Evolutionary conservation across 495 filamentous ascomycete genomes (phyloP).

Genomic region (Oidiodendron maius): DNA sequence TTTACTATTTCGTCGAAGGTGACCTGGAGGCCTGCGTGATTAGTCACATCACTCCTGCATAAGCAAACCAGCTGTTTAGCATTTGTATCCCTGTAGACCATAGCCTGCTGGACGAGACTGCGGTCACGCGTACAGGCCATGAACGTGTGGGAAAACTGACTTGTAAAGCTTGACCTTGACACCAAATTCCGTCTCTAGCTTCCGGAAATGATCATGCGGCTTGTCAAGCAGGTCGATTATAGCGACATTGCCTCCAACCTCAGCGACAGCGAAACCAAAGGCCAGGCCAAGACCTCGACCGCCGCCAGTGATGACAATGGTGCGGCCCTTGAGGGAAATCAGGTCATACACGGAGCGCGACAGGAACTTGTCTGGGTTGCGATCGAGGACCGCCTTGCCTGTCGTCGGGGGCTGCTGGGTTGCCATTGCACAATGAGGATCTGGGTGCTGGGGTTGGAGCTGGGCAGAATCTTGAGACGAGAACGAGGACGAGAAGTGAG

Average conservation of each 20-base stretch:
- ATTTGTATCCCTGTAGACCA: neutral
- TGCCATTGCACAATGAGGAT: too few relatives aligned
- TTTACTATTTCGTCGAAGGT: slow-evolving; percentile 18
- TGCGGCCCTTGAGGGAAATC: slow-evolving; percentile 43
- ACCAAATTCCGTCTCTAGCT: slow-evolving; percentile 15
- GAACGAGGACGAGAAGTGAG: too few relatives aligned
- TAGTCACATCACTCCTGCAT: slow-evolving; percentile 11
- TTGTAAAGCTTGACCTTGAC: slow-evolving; percentile 18
- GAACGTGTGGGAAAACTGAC: neutral
- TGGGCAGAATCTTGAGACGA: too few relatives aligned
- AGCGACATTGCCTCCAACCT: slow-evolving; percentile 43
- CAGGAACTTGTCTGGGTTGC: neutral
- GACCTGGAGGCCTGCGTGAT: slow-evolving; percentile 3
- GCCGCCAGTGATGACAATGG: slow-evolving; percentile 44
- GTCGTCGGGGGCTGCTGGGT: neutral
- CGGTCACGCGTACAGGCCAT: neutral
- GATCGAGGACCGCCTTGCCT: neutral
- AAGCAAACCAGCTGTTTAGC: neutral
- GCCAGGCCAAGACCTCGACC: slow-evolving; percentile 43
- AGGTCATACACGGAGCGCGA: neutral
- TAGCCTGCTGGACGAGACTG: neutral
- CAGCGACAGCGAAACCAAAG: slow-evolving; percentile 38
- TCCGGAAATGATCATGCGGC: slow-evolving; percentile 15
- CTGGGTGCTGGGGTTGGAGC: too few relatives aligned
- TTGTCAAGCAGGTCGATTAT: slow-evolving; percentile 32